Evolutionary conservation across 2,329 filamentous ascomycete species (phyloP).

Genomic region (Diplodia scrobiculata): DNA sequence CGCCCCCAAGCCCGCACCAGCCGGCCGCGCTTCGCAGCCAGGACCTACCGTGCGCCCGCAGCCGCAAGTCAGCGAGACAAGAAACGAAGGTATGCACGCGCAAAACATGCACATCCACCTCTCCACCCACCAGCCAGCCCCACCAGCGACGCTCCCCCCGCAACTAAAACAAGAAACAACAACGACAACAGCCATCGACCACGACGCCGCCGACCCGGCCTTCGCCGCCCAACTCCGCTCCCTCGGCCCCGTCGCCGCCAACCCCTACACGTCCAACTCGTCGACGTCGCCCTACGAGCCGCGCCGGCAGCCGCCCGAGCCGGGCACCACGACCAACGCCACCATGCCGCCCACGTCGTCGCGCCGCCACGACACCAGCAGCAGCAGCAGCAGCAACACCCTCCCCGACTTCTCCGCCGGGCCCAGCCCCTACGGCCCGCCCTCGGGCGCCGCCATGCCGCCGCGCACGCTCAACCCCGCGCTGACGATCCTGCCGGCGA

Average conservation of each 20-base stretch:
- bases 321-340: not conserved
- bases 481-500: conserved; percentile 55
- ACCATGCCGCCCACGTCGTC: conserved; percentile 10
- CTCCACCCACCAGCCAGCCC: too few species aligned
- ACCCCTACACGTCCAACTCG: conserved; percentile 58
- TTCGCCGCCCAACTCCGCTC: conserved; percentile 79
- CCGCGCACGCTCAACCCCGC: conserved; percentile 56
- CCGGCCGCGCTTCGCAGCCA: conserved; percentile 37
- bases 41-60: conserved; percentile 49
- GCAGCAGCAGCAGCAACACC: not conserved
- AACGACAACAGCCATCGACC: conserved; percentile 54
- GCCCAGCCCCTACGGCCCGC: conserved; percentile 30
- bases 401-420: conserved; percentile 28
- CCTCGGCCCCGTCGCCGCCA: conserved; percentile 61
- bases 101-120: too few species aligned
- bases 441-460: conserved; percentile 33
- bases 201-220: conserved; percentile 63
- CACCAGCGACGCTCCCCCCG: not conserved
- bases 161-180: conserved; percentile 1
- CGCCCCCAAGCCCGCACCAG: conserved; percentile 38
- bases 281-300: conserved; percentile 52
- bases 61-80: conserved; percentile 43
- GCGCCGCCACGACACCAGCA: not conserved
- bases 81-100: conserved; percentile 45
- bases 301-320: not conserved